Percentiles rank a stretch among this genome's conserved stretches.
phyloP scores from a whole-genome alignment of 768 basidiomycete genomes.

The Tricholoma sp. region DNA sequence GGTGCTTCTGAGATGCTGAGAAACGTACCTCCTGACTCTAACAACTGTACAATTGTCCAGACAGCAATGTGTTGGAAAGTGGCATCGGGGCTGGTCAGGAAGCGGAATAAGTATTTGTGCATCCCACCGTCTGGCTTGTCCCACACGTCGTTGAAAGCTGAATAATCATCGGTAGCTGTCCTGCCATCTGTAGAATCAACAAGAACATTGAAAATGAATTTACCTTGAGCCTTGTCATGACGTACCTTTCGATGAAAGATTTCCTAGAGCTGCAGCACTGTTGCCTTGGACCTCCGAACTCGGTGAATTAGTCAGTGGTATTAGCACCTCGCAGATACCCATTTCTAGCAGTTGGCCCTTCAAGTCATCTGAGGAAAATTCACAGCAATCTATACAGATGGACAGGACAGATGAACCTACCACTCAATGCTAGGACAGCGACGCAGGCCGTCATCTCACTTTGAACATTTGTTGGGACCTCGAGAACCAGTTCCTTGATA shows the following conservation, averaged over 20 bases:
- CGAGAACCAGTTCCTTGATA: constrained; percentile 94
- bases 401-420: constrained; percentile 40
- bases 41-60: constrained; percentile 96
- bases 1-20: not conserved
- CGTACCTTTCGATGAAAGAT: constrained; percentile 92
- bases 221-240: not conserved
- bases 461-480: constrained; percentile 94
- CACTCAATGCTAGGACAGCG: constrained; percentile 91
- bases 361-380: constrained; percentile 70
- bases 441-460: constrained; percentile 99
- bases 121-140: constrained; percentile 96
- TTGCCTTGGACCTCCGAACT: constrained; percentile 99
- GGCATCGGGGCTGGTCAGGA: constrained; percentile 88
- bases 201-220: not conserved
- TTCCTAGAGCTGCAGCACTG: constrained; percentile 95
- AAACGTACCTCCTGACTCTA: constrained; percentile 83
- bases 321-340: constrained; percentile 97
- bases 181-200: constrained; percentile 55
- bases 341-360: constrained; percentile 96
- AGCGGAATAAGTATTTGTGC: constrained; percentile 90
- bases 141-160: constrained; percentile 97
- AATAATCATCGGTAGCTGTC: constrained; percentile 80
- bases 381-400: constrained; percentile 4
- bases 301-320: constrained; percentile 92
- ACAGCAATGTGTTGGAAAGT: constrained; percentile 99